Evolutionary conservation across 495 filamentous ascomycete species (phyloP).

Genomic region (Hypomontagnella submonticulosa): DNA sequence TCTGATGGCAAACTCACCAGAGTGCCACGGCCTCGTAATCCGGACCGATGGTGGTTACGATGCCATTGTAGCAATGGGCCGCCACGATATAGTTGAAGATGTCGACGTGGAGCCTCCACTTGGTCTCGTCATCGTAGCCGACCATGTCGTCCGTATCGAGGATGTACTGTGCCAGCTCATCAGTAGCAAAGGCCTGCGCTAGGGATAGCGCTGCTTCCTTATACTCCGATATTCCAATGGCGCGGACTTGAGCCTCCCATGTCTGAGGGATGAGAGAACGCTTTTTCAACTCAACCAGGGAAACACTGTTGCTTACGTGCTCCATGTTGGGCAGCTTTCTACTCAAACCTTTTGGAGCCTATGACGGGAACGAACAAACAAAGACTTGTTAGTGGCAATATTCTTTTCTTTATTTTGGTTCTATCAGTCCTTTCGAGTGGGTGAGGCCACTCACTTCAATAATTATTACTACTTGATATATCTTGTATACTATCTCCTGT

Average conservation of each 20-base stretch:
- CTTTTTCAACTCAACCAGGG: slow-evolving; percentile 56
- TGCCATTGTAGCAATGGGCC: slow-evolving; percentile 74
- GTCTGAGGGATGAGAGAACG: slow-evolving; percentile 60
- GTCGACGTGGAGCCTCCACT: slow-evolving; percentile 77
- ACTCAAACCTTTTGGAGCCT: slow-evolving; percentile 36
- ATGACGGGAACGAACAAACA: background rate
- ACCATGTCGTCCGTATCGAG: slow-evolving; percentile 72
- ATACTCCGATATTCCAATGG: slow-evolving; percentile 69
- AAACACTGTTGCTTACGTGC: slow-evolving; percentile 53
- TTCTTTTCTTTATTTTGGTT: background rate
- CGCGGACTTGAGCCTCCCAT: slow-evolving; percentile 65
- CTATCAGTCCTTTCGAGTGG: slow-evolving; percentile 6
- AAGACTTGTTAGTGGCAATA: slow-evolving; percentile 26
- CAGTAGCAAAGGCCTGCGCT: slow-evolving; percentile 78
- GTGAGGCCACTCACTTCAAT: slow-evolving; percentile 46
- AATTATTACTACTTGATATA: slow-evolving; percentile 57
- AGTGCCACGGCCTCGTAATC: slow-evolving; percentile 80
- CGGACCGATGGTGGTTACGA: slow-evolving; percentile 76
- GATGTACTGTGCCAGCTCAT: slow-evolving; percentile 78
- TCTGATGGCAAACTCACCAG: slow-evolving; percentile 67
- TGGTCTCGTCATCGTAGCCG: slow-evolving; percentile 67
- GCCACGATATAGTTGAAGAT: slow-evolving; percentile 79
- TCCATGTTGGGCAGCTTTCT: slow-evolving; percentile 50
- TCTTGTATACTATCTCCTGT: slow-evolving; percentile 72
- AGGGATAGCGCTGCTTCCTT: slow-evolving; percentile 73